These are phyloP conservation scores for Aristolochia fimbriata DNA, from an alignment of 164 flowering plant genomes.

Conservation along the genomic window DNA sequence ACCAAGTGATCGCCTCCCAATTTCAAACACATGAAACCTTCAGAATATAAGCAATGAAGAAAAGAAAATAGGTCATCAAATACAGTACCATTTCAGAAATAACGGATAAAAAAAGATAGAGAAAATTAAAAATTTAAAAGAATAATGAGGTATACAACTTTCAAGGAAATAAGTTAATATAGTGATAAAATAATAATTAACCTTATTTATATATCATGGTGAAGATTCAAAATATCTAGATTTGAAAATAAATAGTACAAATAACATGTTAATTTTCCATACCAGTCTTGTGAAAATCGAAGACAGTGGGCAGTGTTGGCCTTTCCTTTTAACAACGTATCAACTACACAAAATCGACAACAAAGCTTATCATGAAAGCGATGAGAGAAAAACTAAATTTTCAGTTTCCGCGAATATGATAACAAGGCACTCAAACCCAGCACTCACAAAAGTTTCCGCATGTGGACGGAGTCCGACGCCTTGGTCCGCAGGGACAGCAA, in stretches of 20 bases:
- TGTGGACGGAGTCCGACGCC: constrained; percentile 73
- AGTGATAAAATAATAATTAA: no score
- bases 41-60: neutral
- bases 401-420: no score
- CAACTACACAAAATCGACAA: constrained; percentile 36
- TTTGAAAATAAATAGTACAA: neutral
- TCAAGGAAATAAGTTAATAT: no score
- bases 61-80: neutral
- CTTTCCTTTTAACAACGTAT: constrained; percentile 74
- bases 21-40: constrained; percentile 89
- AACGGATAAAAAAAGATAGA: no score
- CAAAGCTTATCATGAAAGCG: constrained; percentile 4
- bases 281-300: constrained; percentile 92
- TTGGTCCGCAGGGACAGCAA: constrained; percentile 89
- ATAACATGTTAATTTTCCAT: constrained; percentile 20
- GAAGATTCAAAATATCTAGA: no score
- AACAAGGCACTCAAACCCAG: neutral
- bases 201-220: no score
- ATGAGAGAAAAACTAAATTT: no score
- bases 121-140: no score
- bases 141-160: no score
- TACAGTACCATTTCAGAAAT: neutral
- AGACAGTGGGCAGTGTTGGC: constrained; percentile 94
- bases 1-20: constrained; percentile 74
- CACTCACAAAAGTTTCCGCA: constrained; percentile 86